Evolutionary conservation across 768 basidiomycete genomes (phyloP).

Genomic region (Mrakia frigida): DNA sequence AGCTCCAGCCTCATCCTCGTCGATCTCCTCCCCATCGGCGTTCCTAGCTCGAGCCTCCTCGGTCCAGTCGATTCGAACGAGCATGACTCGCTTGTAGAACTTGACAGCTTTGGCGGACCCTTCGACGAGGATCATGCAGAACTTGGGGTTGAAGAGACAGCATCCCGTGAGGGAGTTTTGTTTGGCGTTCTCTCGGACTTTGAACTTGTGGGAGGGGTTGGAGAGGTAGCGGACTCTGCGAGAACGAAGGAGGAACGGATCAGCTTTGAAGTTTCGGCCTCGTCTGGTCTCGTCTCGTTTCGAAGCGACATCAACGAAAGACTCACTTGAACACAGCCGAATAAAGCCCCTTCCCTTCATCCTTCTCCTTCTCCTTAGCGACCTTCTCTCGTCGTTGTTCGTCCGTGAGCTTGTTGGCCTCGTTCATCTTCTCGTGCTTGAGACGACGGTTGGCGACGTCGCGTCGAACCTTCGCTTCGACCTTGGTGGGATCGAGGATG

Average conservation of each 20-base stretch:
- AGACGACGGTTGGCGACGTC: conserved; percentile 89
- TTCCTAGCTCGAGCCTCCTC: conserved; percentile 76
- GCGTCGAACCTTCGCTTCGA: conserved; percentile 87
- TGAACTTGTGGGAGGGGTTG: conserved; percentile 92
- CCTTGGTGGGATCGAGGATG: conserved; percentile 93
- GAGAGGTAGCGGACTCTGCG: conserved; percentile 73
- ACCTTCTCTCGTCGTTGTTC: conserved; percentile 80
- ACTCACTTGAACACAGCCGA: conserved; percentile 89
- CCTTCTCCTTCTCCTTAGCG: conserved; percentile 60
- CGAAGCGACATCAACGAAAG: not conserved
- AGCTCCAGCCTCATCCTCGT: conserved; percentile 44
- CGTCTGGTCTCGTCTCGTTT: not conserved
- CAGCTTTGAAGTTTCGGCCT: conserved; percentile 16
- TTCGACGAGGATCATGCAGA: conserved; percentile 89
- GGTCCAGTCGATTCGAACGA: conserved; percentile 87
- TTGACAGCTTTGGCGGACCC: conserved; percentile 79
- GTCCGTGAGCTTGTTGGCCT: conserved; percentile 82
- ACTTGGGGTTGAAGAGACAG: conserved; percentile 82
- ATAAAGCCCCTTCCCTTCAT: conserved; percentile 76
- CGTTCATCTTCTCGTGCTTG: conserved; percentile 87
- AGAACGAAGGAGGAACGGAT: not conserved
- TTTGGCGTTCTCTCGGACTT: conserved; percentile 93
- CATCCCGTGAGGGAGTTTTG: conserved; percentile 81
- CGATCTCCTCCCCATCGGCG: conserved; percentile 55
- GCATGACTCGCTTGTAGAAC: conserved; percentile 80